Conservation (phyloP, 129 eudicot species). For the Escallonia rubra region DNA sequence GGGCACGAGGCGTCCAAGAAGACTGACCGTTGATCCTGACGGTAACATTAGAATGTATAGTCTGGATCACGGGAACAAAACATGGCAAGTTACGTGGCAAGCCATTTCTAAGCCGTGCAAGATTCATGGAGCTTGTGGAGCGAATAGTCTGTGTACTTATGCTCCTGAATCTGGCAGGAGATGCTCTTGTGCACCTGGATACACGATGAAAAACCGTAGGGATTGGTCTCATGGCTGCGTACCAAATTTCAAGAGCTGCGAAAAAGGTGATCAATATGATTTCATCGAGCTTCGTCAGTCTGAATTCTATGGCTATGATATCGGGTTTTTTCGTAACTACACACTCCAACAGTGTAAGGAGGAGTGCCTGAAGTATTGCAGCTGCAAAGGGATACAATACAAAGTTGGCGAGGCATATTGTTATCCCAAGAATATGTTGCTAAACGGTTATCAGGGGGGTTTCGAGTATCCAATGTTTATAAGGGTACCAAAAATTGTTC, state of each 20-base stretch:
- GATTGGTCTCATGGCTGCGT: slow-evolving; percentile 31
- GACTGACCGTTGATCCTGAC: slow-evolving; percentile 47
- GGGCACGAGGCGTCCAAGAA: slow-evolving; percentile 27
- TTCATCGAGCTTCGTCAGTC: slow-evolving; percentile 21
- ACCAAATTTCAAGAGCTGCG: slow-evolving; percentile 19
- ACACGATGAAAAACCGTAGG: slow-evolving; percentile 15
- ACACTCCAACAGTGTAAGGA: slow-evolving; percentile 16
- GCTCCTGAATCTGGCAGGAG: slow-evolving; percentile 18
- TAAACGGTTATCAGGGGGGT: slow-evolving; percentile 32
- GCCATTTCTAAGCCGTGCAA: slow-evolving; percentile 17
- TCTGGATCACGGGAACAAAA: slow-evolving; percentile 18
- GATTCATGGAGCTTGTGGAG: slow-evolving; percentile 35
- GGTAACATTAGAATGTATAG: slow-evolving; percentile 49
- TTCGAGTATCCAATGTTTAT: slow-evolving; percentile 20
- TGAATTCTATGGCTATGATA: slow-evolving; percentile 33
- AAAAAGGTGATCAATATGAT: not conserved
- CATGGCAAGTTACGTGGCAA: slow-evolving; percentile 35
- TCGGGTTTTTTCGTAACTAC: not conserved
- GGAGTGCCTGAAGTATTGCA: slow-evolving; percentile 18
- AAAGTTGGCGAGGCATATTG: slow-evolving; percentile 20
- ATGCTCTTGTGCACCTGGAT: slow-evolving; percentile 29
- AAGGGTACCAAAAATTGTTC: slow-evolving; percentile 22
- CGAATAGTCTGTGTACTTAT: slow-evolving; percentile 18
- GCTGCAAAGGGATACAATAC: slow-evolving; percentile 47
- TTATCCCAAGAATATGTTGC: slow-evolving; percentile 32